A percentile compares a stretch with the other conserved stretches of the same genome.
phyloP scores from a whole-genome alignment of 2,329 filamentous ascomycete genomes.

The Neocucurbitaria cava region DNA sequence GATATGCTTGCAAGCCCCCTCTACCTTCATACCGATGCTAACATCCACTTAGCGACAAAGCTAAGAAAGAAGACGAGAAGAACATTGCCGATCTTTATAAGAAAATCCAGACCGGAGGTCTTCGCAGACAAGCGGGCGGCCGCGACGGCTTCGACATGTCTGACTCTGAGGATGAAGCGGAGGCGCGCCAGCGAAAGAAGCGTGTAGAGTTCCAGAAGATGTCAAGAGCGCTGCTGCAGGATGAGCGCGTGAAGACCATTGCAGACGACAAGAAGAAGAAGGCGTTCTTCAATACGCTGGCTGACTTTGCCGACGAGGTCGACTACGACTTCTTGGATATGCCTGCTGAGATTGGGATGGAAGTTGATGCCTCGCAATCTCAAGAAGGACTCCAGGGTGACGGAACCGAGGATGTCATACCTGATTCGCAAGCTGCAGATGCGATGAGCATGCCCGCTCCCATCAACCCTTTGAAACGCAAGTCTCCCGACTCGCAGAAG shows the following conservation, averaged over 20 bases:
- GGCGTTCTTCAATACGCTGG: conserved; percentile 89
- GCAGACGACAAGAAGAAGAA: conserved; percentile 86
- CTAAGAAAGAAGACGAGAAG: conserved; percentile 82
- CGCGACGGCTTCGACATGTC: conserved; percentile 74
- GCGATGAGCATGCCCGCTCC: conserved; percentile 8
- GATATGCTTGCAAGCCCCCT: neutral
- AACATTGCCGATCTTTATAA: conserved; percentile 90
- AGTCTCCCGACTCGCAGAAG: conserved; percentile 52
- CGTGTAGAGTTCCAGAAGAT: conserved; percentile 88
- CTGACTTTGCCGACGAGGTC: conserved; percentile 75
- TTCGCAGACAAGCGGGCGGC: conserved; percentile 77
- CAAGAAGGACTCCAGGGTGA: conserved; percentile 20
- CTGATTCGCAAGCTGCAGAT: conserved; percentile 48
- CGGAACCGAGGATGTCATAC: conserved; percentile 35
- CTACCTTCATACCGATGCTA: conserved; percentile 23
- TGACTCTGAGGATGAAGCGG: conserved; percentile 87
- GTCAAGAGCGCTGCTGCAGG: conserved; percentile 84
- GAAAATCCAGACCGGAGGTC: conserved; percentile 86
- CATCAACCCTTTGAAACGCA: conserved; percentile 48
- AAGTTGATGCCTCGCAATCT: conserved; percentile 39
- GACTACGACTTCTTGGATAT: conserved; percentile 77
- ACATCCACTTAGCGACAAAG: conserved; percentile 69
- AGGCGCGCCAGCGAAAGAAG: conserved; percentile 79
- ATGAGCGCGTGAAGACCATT: conserved; percentile 90
- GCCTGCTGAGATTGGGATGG: conserved; percentile 40